Evolutionary conservation across 352 stramenopile genomes (phyloP), one percentile per base, ranked within the genome.

Genomic region (Phytophthora uliginosa): DNA sequence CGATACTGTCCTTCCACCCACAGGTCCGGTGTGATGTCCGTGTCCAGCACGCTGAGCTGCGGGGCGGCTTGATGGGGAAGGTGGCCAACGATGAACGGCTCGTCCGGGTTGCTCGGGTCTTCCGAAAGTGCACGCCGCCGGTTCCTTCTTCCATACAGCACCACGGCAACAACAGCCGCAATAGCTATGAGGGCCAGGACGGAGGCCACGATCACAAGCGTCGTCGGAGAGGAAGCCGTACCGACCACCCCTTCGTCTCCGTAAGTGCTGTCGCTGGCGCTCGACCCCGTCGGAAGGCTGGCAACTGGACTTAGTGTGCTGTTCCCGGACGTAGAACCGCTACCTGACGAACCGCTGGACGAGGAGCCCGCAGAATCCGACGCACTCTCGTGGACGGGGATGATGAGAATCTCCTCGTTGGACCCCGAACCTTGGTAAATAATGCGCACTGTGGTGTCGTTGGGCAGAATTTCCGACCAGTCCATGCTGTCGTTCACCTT

Each of bases 361-460:
- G 42, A 65, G 8, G 64, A 69, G 4, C 59, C 28, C 4, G 52
- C 62, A 17, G 28, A 47, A 8, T 63, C 61, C 28, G 71, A 68
- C 48, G 60, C 47, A 9, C 38, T 63, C 24, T 66, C 65, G 38
- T 69, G 66, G n/a, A 76, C 60, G 1, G 78, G 75, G 28, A 83
- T 56, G 28, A 85, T 63, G 4, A 85, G 55, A 59, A 85, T 73
- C 52, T 82, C 68, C 52, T 74, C 64, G 18, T 55, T 71, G 7
- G 78, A 81, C 13, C 74, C 69, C 7, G 76, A 78, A 5, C 78
- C 73, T 66, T 70, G 33, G 63, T 86, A 84, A 20, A 82, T 47
- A 76, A 89, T 82, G 42, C 73, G 77, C 34, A 82, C 79, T 9
- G 67, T 86, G n/a, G 75, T 74, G 22, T 74, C 75, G 47, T 85